Base-by-base conservation (phyloP, 176 grass and related monocot genomes). In the Bonia amplexicaulis region DNA sequence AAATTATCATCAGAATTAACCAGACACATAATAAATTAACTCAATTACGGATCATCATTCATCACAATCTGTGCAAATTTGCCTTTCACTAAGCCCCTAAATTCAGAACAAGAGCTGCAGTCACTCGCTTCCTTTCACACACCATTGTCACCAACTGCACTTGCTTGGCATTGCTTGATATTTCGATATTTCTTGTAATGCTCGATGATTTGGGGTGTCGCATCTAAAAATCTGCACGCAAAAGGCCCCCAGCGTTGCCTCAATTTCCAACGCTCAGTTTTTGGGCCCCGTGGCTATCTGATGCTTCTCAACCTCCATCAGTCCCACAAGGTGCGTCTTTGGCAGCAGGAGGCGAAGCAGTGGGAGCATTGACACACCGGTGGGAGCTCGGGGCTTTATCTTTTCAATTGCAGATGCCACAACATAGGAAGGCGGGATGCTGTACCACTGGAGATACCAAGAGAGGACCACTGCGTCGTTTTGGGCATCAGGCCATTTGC, bases 401-500 rank as follows among this genome's bases (percentile, higher is more conserved):
- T 74, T 93, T 62, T 91, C 58, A 10, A 94, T 51, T 69, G 84
- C 88, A 15, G 76, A 86, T 49, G 75, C 75, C n/a, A 98, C 89
- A 84, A 90, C 33, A 85, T 86, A 57, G 72, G 91, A 86, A 57
- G 93, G 86, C 14, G 96, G 96, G 68, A 98, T 98, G 75, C 53
- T 87, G 83, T 92, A 90, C 96, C 96, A 95, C 37, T 93, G 79
- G 80, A 98, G 96, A 85, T 98, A 98, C 88, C 93, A 98, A 39
- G 91, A 88, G 53, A 98, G 91, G 76, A 91, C 76, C 19, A 90
- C 84, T 0, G 55, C 81, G 51, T 98, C 96, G 2, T 42, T 92
- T 69, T 86, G 82, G 46, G 45, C 15, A 42, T 73, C 80, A 52
- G 96, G 93, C 91, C 93, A 94, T 85, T 70, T 88, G 69, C 92